phyloP scores from a whole-genome alignment of 2,329 filamentous ascomycete genomes.

The Penicillium freii region DNA sequence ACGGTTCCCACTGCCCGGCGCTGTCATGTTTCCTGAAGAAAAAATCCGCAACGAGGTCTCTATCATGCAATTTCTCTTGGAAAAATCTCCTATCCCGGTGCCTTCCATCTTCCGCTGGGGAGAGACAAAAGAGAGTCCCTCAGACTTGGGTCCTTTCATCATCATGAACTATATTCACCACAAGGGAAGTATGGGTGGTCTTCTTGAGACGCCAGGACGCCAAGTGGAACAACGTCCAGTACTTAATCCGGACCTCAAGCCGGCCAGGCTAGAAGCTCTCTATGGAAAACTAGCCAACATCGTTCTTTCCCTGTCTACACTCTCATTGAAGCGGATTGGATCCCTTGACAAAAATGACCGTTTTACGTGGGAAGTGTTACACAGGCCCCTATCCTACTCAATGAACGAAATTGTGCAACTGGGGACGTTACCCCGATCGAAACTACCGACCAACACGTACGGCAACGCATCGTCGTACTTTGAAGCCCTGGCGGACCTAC shows the following conservation, averaged over 20 bases:
- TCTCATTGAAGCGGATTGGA: too few relatives aligned
- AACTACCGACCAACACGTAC: too few relatives aligned
- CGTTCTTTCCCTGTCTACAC: background rate
- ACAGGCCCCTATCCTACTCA: too few relatives aligned
- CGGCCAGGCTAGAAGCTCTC: background rate
- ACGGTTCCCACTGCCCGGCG: conserved; percentile 20
- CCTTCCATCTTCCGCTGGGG: background rate
- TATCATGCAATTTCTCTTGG: conserved; percentile 8
- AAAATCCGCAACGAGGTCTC: conserved; percentile 21
- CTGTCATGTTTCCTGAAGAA: conserved; percentile 25
- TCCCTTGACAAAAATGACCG: too few relatives aligned
- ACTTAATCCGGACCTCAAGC: background rate
- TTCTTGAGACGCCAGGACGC: background rate
- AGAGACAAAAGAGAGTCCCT: conserved; percentile 1
- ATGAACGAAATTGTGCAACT: too few relatives aligned
- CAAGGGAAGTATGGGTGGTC: background rate
- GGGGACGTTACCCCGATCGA: too few relatives aligned
- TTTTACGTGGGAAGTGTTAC: too few relatives aligned
- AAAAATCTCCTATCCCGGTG: conserved; percentile 7
- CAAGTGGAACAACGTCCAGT: background rate
- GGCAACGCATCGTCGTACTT: too few relatives aligned
- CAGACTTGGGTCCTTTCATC: background rate
- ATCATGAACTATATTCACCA: background rate
- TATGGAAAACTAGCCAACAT: background rate
- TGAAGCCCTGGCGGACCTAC: too few relatives aligned